Evolutionary conservation across 495 filamentous ascomycete genomes (phyloP).

Genomic region (Parachaetomium inaequale): DNA sequence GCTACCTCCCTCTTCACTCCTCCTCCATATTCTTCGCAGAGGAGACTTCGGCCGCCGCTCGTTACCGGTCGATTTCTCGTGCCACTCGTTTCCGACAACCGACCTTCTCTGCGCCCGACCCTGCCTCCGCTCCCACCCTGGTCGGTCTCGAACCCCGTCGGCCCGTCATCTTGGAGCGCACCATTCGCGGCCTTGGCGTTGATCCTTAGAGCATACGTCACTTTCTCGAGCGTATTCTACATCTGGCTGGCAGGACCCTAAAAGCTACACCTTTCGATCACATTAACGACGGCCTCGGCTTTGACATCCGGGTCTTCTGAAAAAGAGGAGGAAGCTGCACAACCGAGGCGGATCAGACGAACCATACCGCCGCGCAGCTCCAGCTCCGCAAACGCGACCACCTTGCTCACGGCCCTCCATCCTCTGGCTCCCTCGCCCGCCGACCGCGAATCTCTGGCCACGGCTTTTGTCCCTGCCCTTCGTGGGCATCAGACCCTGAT

Average conservation of each 20-base stretch:
- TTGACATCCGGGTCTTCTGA: neutral
- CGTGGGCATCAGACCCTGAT: neutral
- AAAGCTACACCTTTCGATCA: neutral
- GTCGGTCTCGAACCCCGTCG: constrained; percentile 7
- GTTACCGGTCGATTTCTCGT: constrained; percentile 16
- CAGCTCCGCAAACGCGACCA: too few species aligned
- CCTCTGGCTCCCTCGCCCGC: neutral
- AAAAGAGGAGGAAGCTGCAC: neutral
- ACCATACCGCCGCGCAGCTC: neutral
- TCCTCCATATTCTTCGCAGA: neutral
- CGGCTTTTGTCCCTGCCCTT: constrained; percentile 14
- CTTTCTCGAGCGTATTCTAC: neutral
- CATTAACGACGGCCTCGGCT: neutral
- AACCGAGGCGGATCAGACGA: neutral
- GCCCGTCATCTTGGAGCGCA: neutral
- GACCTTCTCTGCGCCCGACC: neutral
- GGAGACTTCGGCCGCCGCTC: constrained; percentile 11
- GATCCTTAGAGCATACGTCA: constrained; percentile 8
- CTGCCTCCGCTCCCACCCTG: neutral
- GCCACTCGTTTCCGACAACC: constrained; percentile 10
- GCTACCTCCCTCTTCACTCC: neutral
- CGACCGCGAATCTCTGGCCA: constrained; percentile 5
- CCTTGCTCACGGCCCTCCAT: neutral
- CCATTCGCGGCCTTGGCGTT: constrained; percentile 12
- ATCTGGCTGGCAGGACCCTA: neutral